Evolutionary conservation across 208 protist species (phyloP).

Genomic region (Porcisia hertigi): DNA sequence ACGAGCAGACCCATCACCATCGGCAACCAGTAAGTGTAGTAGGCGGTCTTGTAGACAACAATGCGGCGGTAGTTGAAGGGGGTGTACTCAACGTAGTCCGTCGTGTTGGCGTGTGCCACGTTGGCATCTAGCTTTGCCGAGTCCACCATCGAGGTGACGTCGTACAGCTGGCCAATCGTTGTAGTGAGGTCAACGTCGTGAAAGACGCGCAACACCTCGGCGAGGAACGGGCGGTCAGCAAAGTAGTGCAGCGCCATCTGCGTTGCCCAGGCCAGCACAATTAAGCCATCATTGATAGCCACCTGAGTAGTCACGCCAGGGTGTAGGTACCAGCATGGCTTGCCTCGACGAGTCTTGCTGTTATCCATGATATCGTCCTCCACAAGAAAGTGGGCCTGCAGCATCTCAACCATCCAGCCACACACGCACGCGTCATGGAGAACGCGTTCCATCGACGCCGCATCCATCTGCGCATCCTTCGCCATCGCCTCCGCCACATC

Average conservation of each 20-base stretch:
- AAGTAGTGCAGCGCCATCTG: conserved; percentile 94
- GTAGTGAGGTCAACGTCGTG: conserved; percentile 93
- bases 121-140: conserved; percentile 87
- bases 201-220: conserved; percentile 92
- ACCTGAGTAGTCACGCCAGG: conserved; percentile 90
- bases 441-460: conserved; percentile 43
- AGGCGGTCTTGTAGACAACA: conserved; percentile 97
- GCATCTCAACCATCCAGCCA: conserved; percentile 94
- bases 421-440: conserved; percentile 92
- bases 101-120: conserved; percentile 58
- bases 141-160: conserved; percentile 93
- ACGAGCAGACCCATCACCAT: conserved; percentile 94
- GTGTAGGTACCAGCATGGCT: conserved; percentile 95
- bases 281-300: conserved; percentile 97
- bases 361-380: conserved; percentile 98
- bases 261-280: conserved; percentile 93
- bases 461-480: conserved; percentile 53
- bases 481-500: conserved; percentile 69
- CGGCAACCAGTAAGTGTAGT: conserved; percentile 97
- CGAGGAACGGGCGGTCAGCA: conserved; percentile 74
- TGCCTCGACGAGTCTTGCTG: conserved; percentile 93
- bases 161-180: conserved; percentile 96
- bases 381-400: conserved; percentile 97
- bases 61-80: conserved; percentile 91
- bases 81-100: conserved; percentile 88